These are phyloP conservation scores for Nematodospora valgi DNA, from an alignment of 805 yeast species.

Conservation along the genomic window DNA sequence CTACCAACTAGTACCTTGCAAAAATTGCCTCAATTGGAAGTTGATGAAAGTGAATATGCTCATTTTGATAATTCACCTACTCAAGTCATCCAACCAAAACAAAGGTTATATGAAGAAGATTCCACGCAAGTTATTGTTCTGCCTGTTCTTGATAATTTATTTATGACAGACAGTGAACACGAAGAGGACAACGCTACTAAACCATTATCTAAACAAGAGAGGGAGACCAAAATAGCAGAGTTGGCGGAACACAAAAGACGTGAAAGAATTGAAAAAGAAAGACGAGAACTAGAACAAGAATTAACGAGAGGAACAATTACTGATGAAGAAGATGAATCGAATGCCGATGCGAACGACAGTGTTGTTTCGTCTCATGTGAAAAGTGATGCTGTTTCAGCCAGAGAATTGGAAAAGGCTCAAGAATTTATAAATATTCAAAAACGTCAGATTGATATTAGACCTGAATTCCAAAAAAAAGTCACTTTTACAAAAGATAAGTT, in stretches of 20 bases:
- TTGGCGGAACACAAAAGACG: constrained; percentile 18
- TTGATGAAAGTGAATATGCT: constrained; percentile 15
- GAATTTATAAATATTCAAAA: constrained; percentile 33
- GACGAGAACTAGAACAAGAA: constrained; percentile 26
- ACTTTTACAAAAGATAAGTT: constrained; percentile 29
- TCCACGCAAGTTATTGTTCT: not conserved
- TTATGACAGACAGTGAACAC: constrained; percentile 7
- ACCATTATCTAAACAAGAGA: constrained; percentile 3
- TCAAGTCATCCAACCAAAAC: constrained; percentile 3
- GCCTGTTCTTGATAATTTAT: not conserved
- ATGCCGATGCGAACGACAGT: constrained; percentile 19
- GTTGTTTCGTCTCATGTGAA: constrained; percentile 14
- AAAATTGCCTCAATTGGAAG: constrained; percentile 32
- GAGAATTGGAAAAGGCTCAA: constrained; percentile 30
- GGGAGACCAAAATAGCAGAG: constrained; percentile 4
- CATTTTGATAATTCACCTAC: not conserved
- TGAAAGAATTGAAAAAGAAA: constrained; percentile 15
- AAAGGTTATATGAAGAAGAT: constrained; percentile 1
- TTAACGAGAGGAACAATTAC: constrained; percentile 30
- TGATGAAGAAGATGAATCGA: constrained; percentile 38
- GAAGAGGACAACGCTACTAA: constrained; percentile 1
- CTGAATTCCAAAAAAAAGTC: constrained; percentile 23
- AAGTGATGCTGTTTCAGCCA: constrained; percentile 16
- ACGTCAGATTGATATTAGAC: constrained; percentile 26
- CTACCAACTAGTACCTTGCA: constrained; percentile 8